Evolutionary conservation across 2,329 filamentous ascomycete genomes (phyloP).

Genomic region (Plectosphaerella cucumerina): DNA sequence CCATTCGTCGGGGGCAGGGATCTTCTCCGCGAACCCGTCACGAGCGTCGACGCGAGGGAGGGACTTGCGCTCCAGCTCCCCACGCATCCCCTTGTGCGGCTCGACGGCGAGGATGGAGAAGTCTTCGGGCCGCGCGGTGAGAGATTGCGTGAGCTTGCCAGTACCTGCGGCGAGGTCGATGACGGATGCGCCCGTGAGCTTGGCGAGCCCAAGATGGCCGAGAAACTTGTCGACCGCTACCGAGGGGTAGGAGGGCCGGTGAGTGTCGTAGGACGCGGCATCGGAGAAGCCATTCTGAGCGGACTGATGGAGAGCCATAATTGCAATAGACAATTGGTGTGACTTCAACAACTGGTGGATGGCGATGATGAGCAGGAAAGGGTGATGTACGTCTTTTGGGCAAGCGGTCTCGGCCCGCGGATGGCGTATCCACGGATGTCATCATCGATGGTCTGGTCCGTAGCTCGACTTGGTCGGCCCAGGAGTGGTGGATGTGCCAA

Average conservation of each 20-base stretch:
- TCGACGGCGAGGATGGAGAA: slow-evolving; percentile 61
- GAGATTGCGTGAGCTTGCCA: slow-evolving; percentile 64
- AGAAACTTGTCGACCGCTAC: slow-evolving; percentile 57
- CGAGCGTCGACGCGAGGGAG: slow-evolving; percentile 50
- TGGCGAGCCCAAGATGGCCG: slow-evolving; percentile 44
- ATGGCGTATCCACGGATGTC: neutral
- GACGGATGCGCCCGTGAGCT: slow-evolving; percentile 41
- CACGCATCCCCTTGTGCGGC: slow-evolving; percentile 62
- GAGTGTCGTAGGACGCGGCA: slow-evolving; percentile 59
- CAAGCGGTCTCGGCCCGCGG: neutral
- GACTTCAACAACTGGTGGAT: neutral
- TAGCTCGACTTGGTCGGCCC: neutral
- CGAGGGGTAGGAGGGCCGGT: slow-evolving; percentile 63
- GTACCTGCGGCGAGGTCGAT: slow-evolving; percentile 66
- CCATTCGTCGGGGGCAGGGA: slow-evolving; percentile 52
- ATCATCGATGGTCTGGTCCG: neutral
- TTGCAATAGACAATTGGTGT: slow-evolving; percentile 15
- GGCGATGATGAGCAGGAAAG: neutral
- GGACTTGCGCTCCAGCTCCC: slow-evolving; percentile 53
- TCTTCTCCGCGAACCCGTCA: slow-evolving; percentile 53
- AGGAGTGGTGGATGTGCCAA: no score
- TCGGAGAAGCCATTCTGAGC: slow-evolving; percentile 59
- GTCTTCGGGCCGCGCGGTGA: slow-evolving; percentile 54
- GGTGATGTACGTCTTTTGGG: neutral
- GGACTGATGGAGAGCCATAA: slow-evolving; percentile 43